phyloP scores from a whole-genome alignment of 73 alveolate species.

The Paramecium bursaria region DNA sequence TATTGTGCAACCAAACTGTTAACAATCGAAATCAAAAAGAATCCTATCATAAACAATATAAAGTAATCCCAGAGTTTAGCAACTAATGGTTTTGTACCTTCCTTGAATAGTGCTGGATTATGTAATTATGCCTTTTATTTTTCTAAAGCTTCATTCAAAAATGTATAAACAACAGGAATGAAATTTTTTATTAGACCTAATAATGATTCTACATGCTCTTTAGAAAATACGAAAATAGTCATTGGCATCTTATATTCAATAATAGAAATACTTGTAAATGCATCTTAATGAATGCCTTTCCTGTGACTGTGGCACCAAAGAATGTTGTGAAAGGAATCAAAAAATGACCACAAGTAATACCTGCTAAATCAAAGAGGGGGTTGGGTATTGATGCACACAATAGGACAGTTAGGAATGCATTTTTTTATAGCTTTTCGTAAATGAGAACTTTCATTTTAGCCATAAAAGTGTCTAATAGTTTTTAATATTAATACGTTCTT shows the following conservation, averaged over 20 bases:
- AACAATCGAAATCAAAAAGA: constrained; percentile 69
- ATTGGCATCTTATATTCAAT: constrained; percentile 56
- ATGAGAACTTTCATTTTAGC: constrained; percentile 73
- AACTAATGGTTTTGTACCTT: constrained; percentile 71
- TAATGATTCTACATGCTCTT: constrained; percentile 75
- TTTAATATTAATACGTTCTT: background rate
- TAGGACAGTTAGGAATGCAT: constrained; percentile 83
- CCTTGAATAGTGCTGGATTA: constrained; percentile 72
- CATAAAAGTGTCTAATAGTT: constrained; percentile 38
- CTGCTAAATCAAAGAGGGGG: constrained; percentile 93
- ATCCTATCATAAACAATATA: constrained; percentile 70
- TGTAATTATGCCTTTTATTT: constrained; percentile 74
- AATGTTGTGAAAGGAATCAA: constrained; percentile 81
- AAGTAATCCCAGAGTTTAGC: constrained; percentile 72
- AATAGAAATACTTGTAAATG: constrained; percentile 76
- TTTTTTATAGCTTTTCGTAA: constrained; percentile 74
- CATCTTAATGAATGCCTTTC: constrained; percentile 85
- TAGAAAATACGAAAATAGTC: constrained; percentile 80
- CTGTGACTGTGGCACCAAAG: constrained; percentile 90
- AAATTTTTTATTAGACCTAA: constrained; percentile 56
- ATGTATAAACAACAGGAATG: constrained; percentile 71
- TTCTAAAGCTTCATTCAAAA: constrained; percentile 70
- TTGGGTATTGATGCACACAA: constrained; percentile 91
- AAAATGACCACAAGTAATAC: constrained; percentile 90
- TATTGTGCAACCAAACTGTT: constrained; percentile 61